Conservation (phyloP, 108 stramenopile genomes). For the Cyclotella atomus region DNA sequence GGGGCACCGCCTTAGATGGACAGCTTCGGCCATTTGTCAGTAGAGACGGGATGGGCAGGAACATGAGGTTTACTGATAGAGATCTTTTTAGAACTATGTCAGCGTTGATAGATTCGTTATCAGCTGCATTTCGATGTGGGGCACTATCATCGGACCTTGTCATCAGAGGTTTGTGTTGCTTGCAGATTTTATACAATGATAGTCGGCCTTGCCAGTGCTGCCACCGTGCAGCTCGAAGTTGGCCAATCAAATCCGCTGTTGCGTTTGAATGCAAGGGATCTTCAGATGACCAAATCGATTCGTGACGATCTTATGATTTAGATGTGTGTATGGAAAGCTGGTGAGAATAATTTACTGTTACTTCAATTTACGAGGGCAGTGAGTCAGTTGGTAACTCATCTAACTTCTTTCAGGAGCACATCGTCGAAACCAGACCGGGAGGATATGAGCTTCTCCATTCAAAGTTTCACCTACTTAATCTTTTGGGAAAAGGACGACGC, state of each 20-base stretch:
- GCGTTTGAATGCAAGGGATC: neutral
- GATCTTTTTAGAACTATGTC: neutral
- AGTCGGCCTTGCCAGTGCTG: neutral
- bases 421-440: neutral
- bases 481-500: neutral
- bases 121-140: constrained; percentile 1
- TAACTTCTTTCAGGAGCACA: neutral
- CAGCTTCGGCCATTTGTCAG: neutral
- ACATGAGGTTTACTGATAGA: neutral
- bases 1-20: neutral
- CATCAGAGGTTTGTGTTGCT: neutral
- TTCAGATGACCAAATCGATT: neutral
- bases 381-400: neutral
- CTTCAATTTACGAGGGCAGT: neutral
- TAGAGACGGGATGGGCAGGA: neutral
- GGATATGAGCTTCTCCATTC: neutral
- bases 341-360: neutral
- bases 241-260: neutral
- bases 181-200: neutral
- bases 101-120: neutral
- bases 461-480: neutral
- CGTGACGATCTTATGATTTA: neutral
- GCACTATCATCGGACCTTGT: neutral
- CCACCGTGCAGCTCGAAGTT: neutral
- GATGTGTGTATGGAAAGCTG: constrained; percentile 5